Base-by-base conservation (phyloP, 805 yeast species). In the Pachysolen tannophilus region DNA sequence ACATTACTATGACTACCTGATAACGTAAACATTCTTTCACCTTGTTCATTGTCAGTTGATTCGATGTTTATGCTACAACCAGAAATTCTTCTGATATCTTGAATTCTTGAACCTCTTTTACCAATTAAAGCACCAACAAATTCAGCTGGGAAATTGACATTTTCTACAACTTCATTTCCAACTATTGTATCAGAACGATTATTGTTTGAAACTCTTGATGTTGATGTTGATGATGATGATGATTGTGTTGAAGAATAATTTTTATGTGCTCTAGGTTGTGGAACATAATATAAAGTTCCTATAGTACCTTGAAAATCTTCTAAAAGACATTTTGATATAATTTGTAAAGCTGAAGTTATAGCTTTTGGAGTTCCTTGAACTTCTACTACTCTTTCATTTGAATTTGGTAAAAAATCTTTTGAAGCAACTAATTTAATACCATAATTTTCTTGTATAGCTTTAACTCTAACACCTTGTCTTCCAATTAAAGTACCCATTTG, bases 401-500 rank as follows among this genome's bases (percentile, higher is more conserved):
- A 80, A 45, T 79, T 79, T 8, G 83, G 82, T 40, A 87, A 69
- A 52, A 77, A 80, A 36, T 84, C 86, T 52, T 85, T 86, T 24
- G 94, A 80, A 8, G 94, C 95, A 37, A 84, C 86, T 73, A 87
- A 82, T 52, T 82, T 79, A 34, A 87, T 85, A 37, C 69, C 63
- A 54, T 65, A 78, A 21, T 60, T 61, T 40, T 76, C 79, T 60
- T 83, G 92, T 41, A 86, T 72, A 27, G 79, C 69, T 61, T 84
- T 86, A 52, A 87, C 87, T 52, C 87, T 71, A 9, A 67, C 61
- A 35, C 96, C 96, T 41, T 74, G 82, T 39, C 82, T 75, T 34
- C 96, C 96, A 52, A 87, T 86, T 30, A 87, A 71, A 7, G 94
- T 78, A 26, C 95, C 95, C 75, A 86, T 78, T 54, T 85, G 95